Percentiles rank a stretch among this genome's conserved stretches.
These are phyloP conservation scores for Stagonosporopsis cucurbitacearum DNA, from an alignment of 2,329 filamentous ascomycete genomes.

Conservation along the genomic window DNA sequence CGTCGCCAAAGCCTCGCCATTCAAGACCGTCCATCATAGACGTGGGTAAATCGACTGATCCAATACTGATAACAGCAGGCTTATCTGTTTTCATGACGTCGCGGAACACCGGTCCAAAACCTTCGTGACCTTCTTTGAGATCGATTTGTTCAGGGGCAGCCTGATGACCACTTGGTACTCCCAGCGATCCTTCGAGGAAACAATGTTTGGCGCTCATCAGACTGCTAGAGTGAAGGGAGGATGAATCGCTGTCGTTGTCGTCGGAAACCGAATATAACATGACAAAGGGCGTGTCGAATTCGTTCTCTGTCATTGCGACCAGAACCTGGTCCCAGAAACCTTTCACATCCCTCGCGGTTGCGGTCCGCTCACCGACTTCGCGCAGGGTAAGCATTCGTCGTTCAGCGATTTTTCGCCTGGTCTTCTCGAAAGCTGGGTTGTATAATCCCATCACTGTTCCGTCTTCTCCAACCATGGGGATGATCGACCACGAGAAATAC, in stretches of 20 bases:
- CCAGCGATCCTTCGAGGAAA: slow-evolving; percentile 74
- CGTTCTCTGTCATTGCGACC: slow-evolving; percentile 73
- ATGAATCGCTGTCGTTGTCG: slow-evolving; percentile 73
- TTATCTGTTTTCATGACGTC: slow-evolving; percentile 73
- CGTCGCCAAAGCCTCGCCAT: slow-evolving; percentile 74
- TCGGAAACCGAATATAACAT: slow-evolving; percentile 78
- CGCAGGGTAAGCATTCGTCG: slow-evolving; percentile 79
- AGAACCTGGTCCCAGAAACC: slow-evolving; percentile 76
- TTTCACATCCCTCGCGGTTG: slow-evolving; percentile 73
- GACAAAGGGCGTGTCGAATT: slow-evolving; percentile 76
- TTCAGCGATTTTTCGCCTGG: slow-evolving; percentile 77
- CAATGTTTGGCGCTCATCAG: slow-evolving; percentile 67
- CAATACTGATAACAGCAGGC: slow-evolving; percentile 72
- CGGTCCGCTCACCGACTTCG: slow-evolving; percentile 78
- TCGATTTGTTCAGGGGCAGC: slow-evolving; percentile 70
- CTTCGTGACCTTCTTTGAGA: slow-evolving; percentile 70
- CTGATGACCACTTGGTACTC: slow-evolving; percentile 69
- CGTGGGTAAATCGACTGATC: slow-evolving; percentile 69
- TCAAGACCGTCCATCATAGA: slow-evolving; percentile 70
- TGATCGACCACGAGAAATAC: slow-evolving; percentile 83
- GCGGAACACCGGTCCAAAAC: slow-evolving; percentile 77
- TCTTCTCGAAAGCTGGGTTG: slow-evolving; percentile 84
- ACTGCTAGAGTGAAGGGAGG: slow-evolving; percentile 73
- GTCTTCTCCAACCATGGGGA: slow-evolving; percentile 76
- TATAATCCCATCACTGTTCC: slow-evolving; percentile 78